Evolutionary conservation across 495 filamentous ascomycete genomes (phyloP), one percentile per base, ranked within the genome.

Genomic region (Clohesyomyces aquaticus): DNA sequence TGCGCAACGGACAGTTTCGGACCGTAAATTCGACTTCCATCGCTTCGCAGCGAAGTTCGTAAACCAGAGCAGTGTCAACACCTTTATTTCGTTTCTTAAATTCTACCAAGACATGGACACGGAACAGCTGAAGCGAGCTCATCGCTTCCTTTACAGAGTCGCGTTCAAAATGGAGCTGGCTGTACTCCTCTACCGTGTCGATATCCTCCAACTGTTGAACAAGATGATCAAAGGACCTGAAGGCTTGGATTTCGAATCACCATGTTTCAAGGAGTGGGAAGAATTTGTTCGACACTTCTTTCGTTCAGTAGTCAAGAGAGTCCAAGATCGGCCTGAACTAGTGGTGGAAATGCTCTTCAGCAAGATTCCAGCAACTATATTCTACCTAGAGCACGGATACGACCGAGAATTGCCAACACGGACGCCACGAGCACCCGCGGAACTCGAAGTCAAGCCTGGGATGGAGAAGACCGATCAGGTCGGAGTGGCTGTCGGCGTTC

Each of bases 111-210:
- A 98, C 61, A 80, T 99, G n/a, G 79, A 85, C 59, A 77, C 84
- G 1, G 80, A 85, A 42, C 95, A 98, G 73, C 77, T 97, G 50
- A 99, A 98, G 77, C 86, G 95, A 3, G 90, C 88, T 22, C 93
- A 98, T 76, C 90, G 94, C 9, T 98, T 94, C 69, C 93, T 99
- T 75, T 93, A 98, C 66, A 87, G 94, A 1, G 83, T 96, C 43
- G 93, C 91, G 3, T 97, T 97, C 81, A 98, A 97, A 76, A 87
- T 91, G 70, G 91, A 96, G 46, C 86, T 94, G 79, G 87, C 86
- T 60, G 87, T 96, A 12, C 81, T 97, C 75, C 81, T 99, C 1
- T 96, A 91, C 72, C 86, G 95, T 3, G 77, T 96, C 2, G 95
- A 98, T 69, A 95, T 96, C 14, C 84, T 99, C 57, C 85, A 87